Evolutionary conservation across 805 yeast species (phyloP).

Genomic region (Monosporozyma siamensis): DNA sequence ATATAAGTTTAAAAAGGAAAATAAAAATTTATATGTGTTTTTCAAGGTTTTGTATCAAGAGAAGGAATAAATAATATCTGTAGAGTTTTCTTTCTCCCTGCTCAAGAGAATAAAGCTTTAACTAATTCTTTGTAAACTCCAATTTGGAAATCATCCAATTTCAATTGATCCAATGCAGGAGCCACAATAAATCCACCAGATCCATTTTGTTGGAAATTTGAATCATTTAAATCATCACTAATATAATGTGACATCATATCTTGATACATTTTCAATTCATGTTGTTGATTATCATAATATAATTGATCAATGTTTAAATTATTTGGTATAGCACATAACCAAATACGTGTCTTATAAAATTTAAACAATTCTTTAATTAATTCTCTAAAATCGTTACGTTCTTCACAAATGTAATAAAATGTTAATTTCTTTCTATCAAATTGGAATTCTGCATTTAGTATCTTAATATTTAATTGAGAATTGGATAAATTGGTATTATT

Average conservation of each 20-base stretch:
- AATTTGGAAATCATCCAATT: conserved; percentile 30
- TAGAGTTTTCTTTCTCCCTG: neutral
- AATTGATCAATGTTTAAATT: conserved; percentile 25
- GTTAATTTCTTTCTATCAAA: conserved; percentile 72
- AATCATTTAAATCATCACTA: conserved; percentile 19
- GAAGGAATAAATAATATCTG: no score
- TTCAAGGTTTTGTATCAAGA: no score
- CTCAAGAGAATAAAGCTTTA: conserved; percentile 17
- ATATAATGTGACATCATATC: conserved; percentile 28
- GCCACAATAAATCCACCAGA: conserved; percentile 14
- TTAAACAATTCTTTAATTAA: conserved; percentile 65
- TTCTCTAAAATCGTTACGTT: conserved; percentile 64
- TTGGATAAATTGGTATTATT: conserved; percentile 17
- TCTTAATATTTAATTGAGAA: conserved; percentile 41
- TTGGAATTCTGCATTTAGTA: conserved; percentile 72
- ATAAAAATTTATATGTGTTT: conserved; percentile 2
- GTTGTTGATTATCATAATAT: conserved; percentile 25
- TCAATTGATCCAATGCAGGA: conserved; percentile 24
- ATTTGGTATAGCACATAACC: conserved; percentile 67
- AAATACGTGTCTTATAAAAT: conserved; percentile 68
- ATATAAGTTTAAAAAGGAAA: neutral
- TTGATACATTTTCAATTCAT: conserved; percentile 27
- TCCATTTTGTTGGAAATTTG: conserved; percentile 9
- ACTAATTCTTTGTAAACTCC: conserved; percentile 31
- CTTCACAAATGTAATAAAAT: conserved; percentile 56